Conservation (phyloP, 2,329 filamentous ascomycete genomes). For the Nannizziopsis barbatae region DNA sequence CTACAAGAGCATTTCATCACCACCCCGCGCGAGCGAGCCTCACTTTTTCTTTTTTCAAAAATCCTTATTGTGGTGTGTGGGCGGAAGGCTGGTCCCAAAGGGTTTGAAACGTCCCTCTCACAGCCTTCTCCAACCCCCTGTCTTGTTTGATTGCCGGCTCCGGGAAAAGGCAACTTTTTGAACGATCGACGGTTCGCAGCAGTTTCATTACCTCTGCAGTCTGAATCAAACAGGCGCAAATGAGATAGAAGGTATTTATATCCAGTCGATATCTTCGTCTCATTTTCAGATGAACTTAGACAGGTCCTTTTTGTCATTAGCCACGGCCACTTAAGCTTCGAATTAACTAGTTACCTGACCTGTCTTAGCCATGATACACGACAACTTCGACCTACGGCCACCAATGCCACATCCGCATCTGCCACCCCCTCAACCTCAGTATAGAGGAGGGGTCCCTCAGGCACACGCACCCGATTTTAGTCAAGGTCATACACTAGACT, state of each 20-base stretch:
- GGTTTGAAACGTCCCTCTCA: not conserved
- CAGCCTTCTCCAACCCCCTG: not conserved
- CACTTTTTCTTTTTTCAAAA: constrained; percentile 3
- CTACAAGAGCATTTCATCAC: not conserved
- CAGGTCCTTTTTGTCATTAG: not conserved
- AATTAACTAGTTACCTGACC: not conserved
- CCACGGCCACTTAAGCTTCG: not conserved
- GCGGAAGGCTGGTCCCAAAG: not conserved
- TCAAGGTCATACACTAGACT: constrained; percentile 7
- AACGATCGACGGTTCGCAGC: too few species aligned
- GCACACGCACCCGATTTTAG: not conserved
- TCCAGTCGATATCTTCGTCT: not conserved
- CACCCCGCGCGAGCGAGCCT: constrained; percentile 5
- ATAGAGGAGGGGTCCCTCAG: not conserved
- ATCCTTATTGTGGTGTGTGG: constrained; percentile 2
- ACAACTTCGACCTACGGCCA: constrained; percentile 1
- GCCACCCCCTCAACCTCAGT: constrained; percentile 3
- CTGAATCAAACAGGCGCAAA: too few species aligned
- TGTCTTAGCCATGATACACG: not conserved
- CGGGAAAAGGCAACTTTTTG: not conserved
- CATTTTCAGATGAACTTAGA: not conserved
- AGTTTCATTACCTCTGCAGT: too few species aligned
- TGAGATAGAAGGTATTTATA: not conserved
- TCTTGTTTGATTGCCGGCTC: not conserved
- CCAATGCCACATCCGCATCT: constrained; percentile 11